Percentiles rank a stretch among this genome's conserved stretches.
These are phyloP conservation scores for Aleurites moluccanus DNA, from an alignment of 441 rosid species.

Conservation along the genomic window DNA sequence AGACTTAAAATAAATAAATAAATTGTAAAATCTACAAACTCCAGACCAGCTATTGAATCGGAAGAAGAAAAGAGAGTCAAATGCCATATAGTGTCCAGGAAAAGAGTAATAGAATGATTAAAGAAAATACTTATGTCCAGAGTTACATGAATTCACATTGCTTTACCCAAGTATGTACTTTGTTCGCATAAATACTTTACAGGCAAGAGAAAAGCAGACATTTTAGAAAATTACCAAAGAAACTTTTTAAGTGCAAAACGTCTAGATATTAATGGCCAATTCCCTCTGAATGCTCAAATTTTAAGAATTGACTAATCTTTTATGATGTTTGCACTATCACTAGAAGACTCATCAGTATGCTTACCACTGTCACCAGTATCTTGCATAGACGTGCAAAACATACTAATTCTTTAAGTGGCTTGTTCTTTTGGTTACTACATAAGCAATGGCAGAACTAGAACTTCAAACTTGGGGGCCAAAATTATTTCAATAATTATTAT, in stretches of 20 bases:
- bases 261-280: background rate
- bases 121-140: background rate
- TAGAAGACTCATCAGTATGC: background rate
- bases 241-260: background rate
- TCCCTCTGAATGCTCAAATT: background rate
- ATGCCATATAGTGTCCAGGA: background rate
- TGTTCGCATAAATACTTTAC: background rate
- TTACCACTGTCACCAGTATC: background rate
- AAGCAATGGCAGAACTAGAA: no score
- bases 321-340: no score
- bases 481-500: no score
- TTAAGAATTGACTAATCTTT: background rate
- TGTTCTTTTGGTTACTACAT: background rate
- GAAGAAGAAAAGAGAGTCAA: background rate
- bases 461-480: no score
- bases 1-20: background rate
- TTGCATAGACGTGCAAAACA: background rate
- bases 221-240: background rate
- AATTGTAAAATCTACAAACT: background rate
- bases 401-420: background rate
- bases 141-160: background rate
- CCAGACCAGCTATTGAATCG: background rate
- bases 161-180: background rate
- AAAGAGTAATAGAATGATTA: background rate
- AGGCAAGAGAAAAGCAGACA: background rate